Conservation (phyloP, 2,329 filamentous ascomycete genomes). For the Hypoxylon rubiginosum region DNA sequence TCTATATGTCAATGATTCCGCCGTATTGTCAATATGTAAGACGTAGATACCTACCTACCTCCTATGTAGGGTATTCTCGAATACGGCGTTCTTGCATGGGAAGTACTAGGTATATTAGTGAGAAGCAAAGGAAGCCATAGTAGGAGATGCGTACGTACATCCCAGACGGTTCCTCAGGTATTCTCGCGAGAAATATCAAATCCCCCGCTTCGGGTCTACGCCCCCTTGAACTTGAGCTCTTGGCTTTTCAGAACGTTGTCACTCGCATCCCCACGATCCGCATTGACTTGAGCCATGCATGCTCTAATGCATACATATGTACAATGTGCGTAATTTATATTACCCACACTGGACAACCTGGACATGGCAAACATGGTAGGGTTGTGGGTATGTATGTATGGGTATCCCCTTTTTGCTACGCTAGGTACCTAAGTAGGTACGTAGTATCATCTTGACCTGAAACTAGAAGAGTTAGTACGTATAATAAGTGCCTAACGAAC, state of each 20-base stretch:
- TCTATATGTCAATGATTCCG: slow-evolving; percentile 20
- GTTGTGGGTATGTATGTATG: too few species aligned
- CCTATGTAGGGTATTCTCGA: too few species aligned
- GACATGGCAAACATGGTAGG: too few species aligned
- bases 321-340: slow-evolving; percentile 26
- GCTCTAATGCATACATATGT: slow-evolving; percentile 9
- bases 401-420: too few species aligned
- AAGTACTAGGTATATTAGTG: slow-evolving; percentile 4
- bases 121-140: background rate
- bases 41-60: too few species aligned
- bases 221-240: background rate
- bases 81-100: slow-evolving; percentile 15
- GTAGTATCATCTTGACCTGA: slow-evolving; percentile 24
- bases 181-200: background rate
- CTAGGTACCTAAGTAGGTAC: too few species aligned
- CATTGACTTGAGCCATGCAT: slow-evolving; percentile 22
- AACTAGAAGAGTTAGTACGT: slow-evolving; percentile 13
- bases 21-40: slow-evolving; percentile 22
- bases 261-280: slow-evolving; percentile 35
- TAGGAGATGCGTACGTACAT: too few species aligned
- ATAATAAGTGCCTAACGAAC: slow-evolving; percentile 19
- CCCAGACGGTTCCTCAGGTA: too few species aligned
- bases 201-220: slow-evolving; percentile 6
- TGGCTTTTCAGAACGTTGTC: slow-evolving; percentile 28
- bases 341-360: slow-evolving; percentile 10